These are phyloP conservation scores for Pseudohyphozyma bogoriensis DNA, from an alignment of 768 basidiomycete species.

Conservation along the genomic window DNA sequence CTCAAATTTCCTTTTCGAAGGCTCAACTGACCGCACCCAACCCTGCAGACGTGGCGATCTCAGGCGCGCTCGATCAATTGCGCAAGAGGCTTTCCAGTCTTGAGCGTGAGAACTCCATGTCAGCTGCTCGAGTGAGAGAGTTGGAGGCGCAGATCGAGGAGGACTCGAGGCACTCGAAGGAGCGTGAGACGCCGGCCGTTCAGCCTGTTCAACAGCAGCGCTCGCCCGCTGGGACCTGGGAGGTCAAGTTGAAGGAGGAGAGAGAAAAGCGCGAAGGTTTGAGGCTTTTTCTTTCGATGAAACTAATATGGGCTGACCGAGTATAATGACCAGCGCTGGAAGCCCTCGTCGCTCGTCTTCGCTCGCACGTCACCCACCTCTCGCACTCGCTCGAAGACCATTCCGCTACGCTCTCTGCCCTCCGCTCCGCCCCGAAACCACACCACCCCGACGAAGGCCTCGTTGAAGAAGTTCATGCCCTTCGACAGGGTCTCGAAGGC, in stretches of 20 bases:
- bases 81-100: slow-evolving; percentile 6
- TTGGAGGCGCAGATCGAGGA: slow-evolving; percentile 14
- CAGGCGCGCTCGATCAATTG: background rate
- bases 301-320: too few species aligned
- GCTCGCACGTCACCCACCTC: slow-evolving; percentile 8
- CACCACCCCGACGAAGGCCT: slow-evolving; percentile 3
- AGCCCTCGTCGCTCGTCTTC: slow-evolving; percentile 2
- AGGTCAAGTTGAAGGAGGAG: slow-evolving; percentile 12
- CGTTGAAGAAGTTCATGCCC: slow-evolving; percentile 51
- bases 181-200: background rate
- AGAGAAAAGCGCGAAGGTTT: slow-evolving; percentile 2
- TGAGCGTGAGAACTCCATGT: slow-evolving; percentile 29
- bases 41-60: background rate
- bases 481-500: slow-evolving; percentile 66
- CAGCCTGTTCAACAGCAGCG: too few species aligned
- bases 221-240: slow-evolving; percentile 3
- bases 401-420: background rate
- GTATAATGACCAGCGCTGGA: slow-evolving; percentile 6
- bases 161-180: background rate
- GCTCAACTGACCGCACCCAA: background rate
- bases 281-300: too few species aligned
- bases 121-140: slow-evolving; percentile 20
- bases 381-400: slow-evolving; percentile 5
- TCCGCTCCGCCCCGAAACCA: background rate
- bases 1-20: background rate